phyloP scores from a whole-genome alignment of 441 rosid genomes.

The Adansonia madagascariensis region DNA sequence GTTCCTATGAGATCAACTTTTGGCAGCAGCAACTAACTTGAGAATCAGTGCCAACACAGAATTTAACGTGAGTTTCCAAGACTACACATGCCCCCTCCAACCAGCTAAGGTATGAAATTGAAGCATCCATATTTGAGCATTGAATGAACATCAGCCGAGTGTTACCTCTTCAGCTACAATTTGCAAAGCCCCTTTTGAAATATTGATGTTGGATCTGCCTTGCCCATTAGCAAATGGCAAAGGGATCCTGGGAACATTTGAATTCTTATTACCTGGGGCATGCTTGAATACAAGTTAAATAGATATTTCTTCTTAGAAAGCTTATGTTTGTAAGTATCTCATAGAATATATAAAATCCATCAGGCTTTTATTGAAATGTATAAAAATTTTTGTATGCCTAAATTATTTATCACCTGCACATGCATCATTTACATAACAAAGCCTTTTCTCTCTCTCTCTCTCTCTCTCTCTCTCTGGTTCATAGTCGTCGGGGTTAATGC shows the following conservation, averaged over 20 bases:
- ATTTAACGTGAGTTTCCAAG: too few species aligned
- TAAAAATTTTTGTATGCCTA: neutral
- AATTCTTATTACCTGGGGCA: neutral
- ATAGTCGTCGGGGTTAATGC: too few species aligned
- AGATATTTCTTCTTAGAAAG: neutral
- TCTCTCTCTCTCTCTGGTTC: too few species aligned
- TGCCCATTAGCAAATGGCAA: neutral
- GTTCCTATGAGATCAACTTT: conserved; percentile 51
- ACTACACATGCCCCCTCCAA: too few species aligned
- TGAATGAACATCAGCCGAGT: neutral
- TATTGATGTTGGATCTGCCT: neutral
- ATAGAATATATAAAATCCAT: neutral
- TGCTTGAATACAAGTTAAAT: neutral
- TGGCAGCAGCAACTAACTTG: conserved; percentile 53
- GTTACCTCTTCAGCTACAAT: neutral
- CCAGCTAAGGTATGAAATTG: too few species aligned
- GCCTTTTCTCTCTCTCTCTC: too few species aligned
- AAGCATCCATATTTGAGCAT: conserved; percentile 6
- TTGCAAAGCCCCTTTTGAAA: neutral
- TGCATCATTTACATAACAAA: too few species aligned
- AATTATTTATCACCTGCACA: too few species aligned
- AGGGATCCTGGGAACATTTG: neutral
- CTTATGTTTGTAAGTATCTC: neutral
- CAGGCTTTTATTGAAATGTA: neutral
- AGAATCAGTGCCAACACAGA: neutral